Evolutionary conservation across 192 early-diverging fungal genomes (phyloP), one percentile per base, ranked within the genome.

Genomic region (Coemansia sp.): DNA sequence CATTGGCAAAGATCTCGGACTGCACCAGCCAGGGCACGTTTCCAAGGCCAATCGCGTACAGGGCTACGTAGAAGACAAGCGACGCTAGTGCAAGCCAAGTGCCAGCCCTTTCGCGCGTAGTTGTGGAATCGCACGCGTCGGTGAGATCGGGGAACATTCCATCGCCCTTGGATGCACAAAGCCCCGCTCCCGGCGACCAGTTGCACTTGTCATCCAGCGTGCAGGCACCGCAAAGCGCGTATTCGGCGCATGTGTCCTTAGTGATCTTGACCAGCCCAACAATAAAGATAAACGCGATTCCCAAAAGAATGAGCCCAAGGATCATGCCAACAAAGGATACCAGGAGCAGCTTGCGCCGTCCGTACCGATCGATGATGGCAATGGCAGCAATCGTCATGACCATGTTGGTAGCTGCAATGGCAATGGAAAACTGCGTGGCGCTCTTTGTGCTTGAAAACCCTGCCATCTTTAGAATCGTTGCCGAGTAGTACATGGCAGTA

Each of bases 371-470:
- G 42, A 96, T 85, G 54, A 88, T 86, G n/a, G 86, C 68, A 56
- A 96, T 94, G 15, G 90, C 94, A 8, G 93, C 94, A 43, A 96
- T 83, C 10, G 94, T 96, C 66, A 88, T 78, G 39, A 94, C 63
- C 71, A 87, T 86, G 57, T 87, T 88, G 18, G 85, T 84, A 15
- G 74, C 75, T 2, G 83, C 85, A 46, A 82, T 85, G 40, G 82
- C 74, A 18, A 80, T 82, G 16, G 77, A 82, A 32, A 81, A 82
- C 61, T 82, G 74, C 13, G 78, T 71, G 10, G 75, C 82, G 54
- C 85, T 85, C 67, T 88, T 84, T 7, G 55, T 61, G 65, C 70
- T 76, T 36, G 78, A 57, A 21, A 92, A 67, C 56, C 80, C 75
- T 19, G 73, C 76, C 74, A 74, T 71, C 45, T 80, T 75, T 48